Base-by-base conservation (phyloP, 352 stramenopile genomes). In the Aphanomyces cochlioides region DNA sequence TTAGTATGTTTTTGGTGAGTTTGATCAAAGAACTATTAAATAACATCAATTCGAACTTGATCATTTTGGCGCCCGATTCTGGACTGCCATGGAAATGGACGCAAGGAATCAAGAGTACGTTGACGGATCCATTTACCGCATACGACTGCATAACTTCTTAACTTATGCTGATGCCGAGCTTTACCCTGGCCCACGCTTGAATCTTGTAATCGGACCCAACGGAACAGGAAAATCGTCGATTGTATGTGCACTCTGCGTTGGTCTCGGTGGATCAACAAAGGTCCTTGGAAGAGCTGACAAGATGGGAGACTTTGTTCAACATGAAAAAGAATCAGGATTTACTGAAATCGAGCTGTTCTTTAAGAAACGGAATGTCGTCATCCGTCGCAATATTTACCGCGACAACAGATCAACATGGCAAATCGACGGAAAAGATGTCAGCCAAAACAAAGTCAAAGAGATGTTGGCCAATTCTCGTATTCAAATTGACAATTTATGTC, bases 121-220 rank as follows among this genome's bases (percentile, higher is more conserved):
- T 41, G 84, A 95, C 70, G 88, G 89, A 7, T 90, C 83, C 12
- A 96, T 98, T 78, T 90, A 87, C 71, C 85, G 92, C 76, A 79
- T 98, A 19, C 86, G 86, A 76, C 79, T 98, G 67, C 82, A 97
- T 77, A 97, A 98, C 77, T 98, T 98, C 67, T 81, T 98, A 15
- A 98, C 92, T 7, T 96, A 98, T 82, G 82, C 78, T 12, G 87
- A 98, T 67, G 84, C 86, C 21, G 92, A 96, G 73, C 95, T 98
- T 58, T 83, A 75, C 67, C 92, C 95, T 0, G 92, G 94, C 0
- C 94, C 93, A 56, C 87, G 96, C 8, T 83, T 99, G 7, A 99
- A 99, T 75, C 85, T 99, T 59, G 96, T 99, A 54, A 79, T 99
- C 41, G 98, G 97, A 1, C 95, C 97, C 3, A 99, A 99, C 70